These are phyloP conservation scores for Parietaria judaica DNA, from an alignment of 306 rosid species.

Conservation along the genomic window DNA sequence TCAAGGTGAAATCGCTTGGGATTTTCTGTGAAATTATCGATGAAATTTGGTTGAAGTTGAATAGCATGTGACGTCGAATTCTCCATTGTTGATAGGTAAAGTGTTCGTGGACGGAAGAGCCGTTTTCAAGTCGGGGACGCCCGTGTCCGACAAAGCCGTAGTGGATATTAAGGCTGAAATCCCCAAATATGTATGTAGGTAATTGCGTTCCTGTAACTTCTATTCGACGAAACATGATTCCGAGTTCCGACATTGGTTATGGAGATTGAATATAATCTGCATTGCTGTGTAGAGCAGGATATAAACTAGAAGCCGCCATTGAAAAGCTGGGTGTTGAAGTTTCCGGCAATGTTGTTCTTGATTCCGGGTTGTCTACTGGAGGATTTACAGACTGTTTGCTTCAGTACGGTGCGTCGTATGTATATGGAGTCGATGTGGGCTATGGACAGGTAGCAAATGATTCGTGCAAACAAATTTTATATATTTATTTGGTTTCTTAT, in stretches of 20 bases:
- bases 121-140: conserved; percentile 73
- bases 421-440: conserved; percentile 91
- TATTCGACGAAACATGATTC: background rate
- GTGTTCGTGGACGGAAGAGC: conserved; percentile 81
- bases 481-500: background rate
- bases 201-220: conserved; percentile 31
- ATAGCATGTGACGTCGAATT: background rate
- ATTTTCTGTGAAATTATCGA: too few species aligned
- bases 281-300: conserved; percentile 60
- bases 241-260: background rate
- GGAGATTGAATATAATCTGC: conserved; percentile 2
- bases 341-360: conserved; percentile 79
- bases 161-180: conserved; percentile 79
- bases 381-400: conserved; percentile 95
- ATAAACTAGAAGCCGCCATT: conserved; percentile 91
- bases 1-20: conserved; percentile 49
- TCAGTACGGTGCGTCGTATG: conserved; percentile 83
- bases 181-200: conserved; percentile 99
- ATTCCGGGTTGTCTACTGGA: conserved; percentile 92
- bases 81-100: conserved; percentile 42
- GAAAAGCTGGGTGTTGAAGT: conserved; percentile 67
- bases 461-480: background rate
- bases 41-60: too few species aligned
- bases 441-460: conserved; percentile 71
- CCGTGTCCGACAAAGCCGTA: conserved; percentile 64